phyloP scores from a whole-genome alignment of 2,329 filamentous ascomycete species.

The Ophiocordyceps sinensis region DNA sequence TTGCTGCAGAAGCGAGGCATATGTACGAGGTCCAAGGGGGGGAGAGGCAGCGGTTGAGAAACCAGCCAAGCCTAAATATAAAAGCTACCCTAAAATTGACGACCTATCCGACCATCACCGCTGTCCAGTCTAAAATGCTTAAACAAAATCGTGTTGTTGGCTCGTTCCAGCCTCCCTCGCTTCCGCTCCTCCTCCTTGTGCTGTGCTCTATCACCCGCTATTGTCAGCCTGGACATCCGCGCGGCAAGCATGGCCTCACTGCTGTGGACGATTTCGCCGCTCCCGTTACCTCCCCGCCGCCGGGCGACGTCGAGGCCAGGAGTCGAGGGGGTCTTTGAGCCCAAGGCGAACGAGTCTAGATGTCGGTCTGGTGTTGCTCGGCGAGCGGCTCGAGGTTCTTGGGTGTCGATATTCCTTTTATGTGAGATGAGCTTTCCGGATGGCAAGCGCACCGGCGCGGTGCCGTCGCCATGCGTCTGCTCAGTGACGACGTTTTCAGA shows the following conservation, averaged over 20 bases:
- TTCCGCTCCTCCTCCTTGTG: conserved; percentile 5
- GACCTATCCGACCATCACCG: conserved; percentile 4
- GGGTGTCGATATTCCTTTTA: not conserved
- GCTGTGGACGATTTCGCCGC: not conserved
- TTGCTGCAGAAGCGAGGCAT: too few relatives aligned
- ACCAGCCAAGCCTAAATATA: too few relatives aligned
- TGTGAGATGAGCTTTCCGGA: not conserved
- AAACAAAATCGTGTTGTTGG: conserved; percentile 5
- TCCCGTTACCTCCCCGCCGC: not conserved
- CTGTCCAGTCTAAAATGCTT: conserved; percentile 5
- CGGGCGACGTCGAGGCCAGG: not conserved
- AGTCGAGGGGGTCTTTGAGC: not conserved
- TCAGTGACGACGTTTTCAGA: not conserved
- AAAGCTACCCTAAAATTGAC: not conserved
- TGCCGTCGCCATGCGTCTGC: not conserved
- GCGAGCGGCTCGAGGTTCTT: not conserved
- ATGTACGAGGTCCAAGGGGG: too few relatives aligned
- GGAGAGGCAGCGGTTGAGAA: too few relatives aligned
- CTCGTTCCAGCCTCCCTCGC: conserved; percentile 5
- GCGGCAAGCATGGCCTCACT: conserved; percentile 7
- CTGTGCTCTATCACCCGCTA: conserved; percentile 5
- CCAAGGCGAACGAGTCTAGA: not conserved
- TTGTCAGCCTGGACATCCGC: conserved; percentile 5
- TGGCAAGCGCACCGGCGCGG: not conserved
- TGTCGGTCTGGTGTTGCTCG: not conserved